These are phyloP conservation scores for Glycyrrhiza uralensis DNA, from an alignment of 306 rosid species.

Conservation along the genomic window DNA sequence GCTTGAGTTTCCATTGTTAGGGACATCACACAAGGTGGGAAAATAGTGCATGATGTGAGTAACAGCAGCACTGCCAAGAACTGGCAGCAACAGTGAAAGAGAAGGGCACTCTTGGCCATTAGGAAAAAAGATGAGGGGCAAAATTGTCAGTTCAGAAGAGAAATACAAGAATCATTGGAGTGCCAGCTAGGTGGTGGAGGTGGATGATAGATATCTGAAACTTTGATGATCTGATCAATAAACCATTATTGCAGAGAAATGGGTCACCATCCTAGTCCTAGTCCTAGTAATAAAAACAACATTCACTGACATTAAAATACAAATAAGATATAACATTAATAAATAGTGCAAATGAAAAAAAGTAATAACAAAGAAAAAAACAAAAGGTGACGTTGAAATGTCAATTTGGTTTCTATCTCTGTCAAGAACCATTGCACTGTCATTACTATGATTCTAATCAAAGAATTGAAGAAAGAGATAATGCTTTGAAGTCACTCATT, in stretches of 20 bases:
- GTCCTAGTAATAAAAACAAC: slow-evolving; percentile 4
- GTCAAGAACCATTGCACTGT: slow-evolving; percentile 24
- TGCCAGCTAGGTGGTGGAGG: not conserved
- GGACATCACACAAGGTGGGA: slow-evolving; percentile 55
- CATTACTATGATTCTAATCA: slow-evolving; percentile 42
- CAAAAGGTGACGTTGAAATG: slow-evolving; percentile 38
- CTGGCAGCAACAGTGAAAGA: slow-evolving; percentile 22
- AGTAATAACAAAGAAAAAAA: not conserved
- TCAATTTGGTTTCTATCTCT: slow-evolving; percentile 46
- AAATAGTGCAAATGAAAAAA: slow-evolving; percentile 5
- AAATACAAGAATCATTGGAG: slow-evolving; percentile 5
- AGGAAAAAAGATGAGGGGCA: slow-evolving; percentile 33
- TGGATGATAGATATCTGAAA: slow-evolving; percentile 10
- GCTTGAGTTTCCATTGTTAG: slow-evolving; percentile 45
- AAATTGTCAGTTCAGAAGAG: slow-evolving; percentile 23
- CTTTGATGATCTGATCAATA: slow-evolving; percentile 29
- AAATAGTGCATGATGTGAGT: slow-evolving; percentile 25
- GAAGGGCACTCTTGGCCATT: slow-evolving; percentile 43
- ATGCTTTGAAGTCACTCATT: slow-evolving; percentile 71
- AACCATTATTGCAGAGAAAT: slow-evolving; percentile 33
- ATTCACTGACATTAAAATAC: slow-evolving; percentile 17
- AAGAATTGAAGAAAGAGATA: slow-evolving; percentile 36
- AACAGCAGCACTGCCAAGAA: slow-evolving; percentile 21
- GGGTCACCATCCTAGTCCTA: slow-evolving; percentile 45
- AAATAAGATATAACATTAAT: slow-evolving; percentile 4